phyloP scores from a whole-genome alignment of 768 basidiomycete genomes.

The Lentinula raphanica region DNA sequence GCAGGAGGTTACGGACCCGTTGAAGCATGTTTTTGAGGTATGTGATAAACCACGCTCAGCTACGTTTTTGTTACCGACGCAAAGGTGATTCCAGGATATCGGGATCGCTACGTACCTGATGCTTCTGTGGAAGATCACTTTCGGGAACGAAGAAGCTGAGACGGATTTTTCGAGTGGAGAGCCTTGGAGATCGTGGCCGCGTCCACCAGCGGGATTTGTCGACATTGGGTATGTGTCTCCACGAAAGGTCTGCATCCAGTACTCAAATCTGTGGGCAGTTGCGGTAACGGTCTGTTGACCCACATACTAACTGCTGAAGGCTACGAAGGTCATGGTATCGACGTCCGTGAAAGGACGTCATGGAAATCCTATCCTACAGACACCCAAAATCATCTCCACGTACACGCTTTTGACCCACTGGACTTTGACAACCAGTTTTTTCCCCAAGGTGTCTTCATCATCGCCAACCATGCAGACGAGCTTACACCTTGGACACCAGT shows the following conservation, averaged over 20 bases:
- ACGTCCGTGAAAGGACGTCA: constrained; percentile 78
- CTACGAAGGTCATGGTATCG: constrained; percentile 79
- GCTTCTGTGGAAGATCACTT: constrained; percentile 83
- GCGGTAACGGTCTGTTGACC: constrained; percentile 89
- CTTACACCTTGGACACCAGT: constrained; percentile 93
- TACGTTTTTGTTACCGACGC: neutral
- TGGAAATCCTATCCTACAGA: constrained; percentile 72
- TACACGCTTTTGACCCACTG: constrained; percentile 69
- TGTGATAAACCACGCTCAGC: constrained; percentile 9
- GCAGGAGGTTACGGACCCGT: constrained; percentile 79
- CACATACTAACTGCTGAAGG: constrained; percentile 85
- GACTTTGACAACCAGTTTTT: constrained; percentile 14
- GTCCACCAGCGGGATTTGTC: constrained; percentile 79
- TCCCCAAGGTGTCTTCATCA: constrained; percentile 57
- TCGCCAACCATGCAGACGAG: constrained; percentile 96
- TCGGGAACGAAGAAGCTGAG: constrained; percentile 15
- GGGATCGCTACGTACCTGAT: constrained; percentile 93
- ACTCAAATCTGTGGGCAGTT: constrained; percentile 36
- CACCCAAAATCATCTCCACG: constrained; percentile 58
- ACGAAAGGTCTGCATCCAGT: neutral
- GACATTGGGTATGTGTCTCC: constrained; percentile 67
- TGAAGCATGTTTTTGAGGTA: constrained; percentile 89
- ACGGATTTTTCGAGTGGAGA: constrained; percentile 13
- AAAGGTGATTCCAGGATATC: constrained; percentile 59
- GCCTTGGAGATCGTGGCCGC: constrained; percentile 71